A percentile compares a stretch with the other conserved stretches of the same genome.
These are phyloP conservation scores for Beauveria medogensis DNA, from an alignment of 2,329 filamentous ascomycete genomes.

Conservation along the genomic window DNA sequence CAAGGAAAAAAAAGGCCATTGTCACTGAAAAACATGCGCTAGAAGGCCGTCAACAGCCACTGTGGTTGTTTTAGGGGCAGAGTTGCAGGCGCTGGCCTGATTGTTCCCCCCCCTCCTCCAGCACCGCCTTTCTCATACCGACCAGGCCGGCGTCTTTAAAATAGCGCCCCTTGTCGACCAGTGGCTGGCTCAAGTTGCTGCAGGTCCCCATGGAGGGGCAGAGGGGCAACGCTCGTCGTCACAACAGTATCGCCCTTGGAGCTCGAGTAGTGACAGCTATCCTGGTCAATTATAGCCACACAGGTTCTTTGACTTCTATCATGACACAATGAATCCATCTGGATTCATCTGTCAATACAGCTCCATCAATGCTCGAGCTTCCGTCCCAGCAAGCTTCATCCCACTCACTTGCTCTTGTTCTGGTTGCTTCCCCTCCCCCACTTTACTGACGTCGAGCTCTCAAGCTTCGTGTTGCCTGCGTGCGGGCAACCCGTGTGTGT, in stretches of 20 bases:
- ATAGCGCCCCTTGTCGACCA: too few relatives aligned
- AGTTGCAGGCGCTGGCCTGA: neutral
- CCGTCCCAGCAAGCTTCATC: neutral
- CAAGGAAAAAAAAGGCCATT: neutral
- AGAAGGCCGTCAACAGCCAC: neutral
- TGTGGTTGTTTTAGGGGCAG: neutral
- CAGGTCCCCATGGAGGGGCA: constrained; percentile 4
- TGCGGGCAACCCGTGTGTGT: neutral
- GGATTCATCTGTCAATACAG: neutral
- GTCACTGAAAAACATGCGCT: neutral
- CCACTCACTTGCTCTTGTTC: neutral
- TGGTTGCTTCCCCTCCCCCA: constrained; percentile 7
- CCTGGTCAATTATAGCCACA: neutral
- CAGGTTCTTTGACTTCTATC: neutral
- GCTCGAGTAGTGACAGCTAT: neutral
- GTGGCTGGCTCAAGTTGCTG: neutral
- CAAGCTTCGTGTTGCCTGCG: neutral
- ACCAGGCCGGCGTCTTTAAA: too few relatives aligned
- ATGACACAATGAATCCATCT: neutral
- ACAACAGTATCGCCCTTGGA: neutral
- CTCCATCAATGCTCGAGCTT: neutral
- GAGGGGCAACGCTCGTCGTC: neutral
- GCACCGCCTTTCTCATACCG: too few relatives aligned
- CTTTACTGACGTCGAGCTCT: constrained; percentile 7
- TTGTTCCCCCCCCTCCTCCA: neutral